phyloP scores from a whole-genome alignment of 2,329 filamentous ascomycete genomes.

The Colletotrichum destructivum region DNA sequence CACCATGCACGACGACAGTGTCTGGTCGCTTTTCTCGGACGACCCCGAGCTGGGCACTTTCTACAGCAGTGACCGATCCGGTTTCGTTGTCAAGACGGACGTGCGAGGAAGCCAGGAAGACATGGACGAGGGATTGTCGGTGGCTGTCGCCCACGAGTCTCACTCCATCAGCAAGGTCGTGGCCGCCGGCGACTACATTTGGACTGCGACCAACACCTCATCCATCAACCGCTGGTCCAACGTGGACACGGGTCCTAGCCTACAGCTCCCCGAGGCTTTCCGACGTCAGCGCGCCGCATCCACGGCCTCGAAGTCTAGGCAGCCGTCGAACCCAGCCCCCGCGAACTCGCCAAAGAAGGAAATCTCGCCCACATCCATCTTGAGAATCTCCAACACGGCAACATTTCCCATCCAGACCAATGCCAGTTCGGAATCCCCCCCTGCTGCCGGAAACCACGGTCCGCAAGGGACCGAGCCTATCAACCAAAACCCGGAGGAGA shows the following conservation, averaged over 20 bases:
- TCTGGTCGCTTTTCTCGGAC: slow-evolving; percentile 95
- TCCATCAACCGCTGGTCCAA: slow-evolving; percentile 95
- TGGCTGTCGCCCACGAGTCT: slow-evolving; percentile 94
- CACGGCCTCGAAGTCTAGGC: slow-evolving; percentile 45
- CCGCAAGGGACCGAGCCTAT: slow-evolving; percentile 67
- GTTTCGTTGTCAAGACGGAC: slow-evolving; percentile 96
- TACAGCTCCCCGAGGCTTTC: slow-evolving; percentile 74
- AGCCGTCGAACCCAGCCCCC: slow-evolving; percentile 53
- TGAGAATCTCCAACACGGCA: slow-evolving; percentile 88
- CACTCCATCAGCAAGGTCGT: slow-evolving; percentile 81
- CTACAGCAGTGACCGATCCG: slow-evolving; percentile 94
- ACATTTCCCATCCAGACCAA: slow-evolving; percentile 75
- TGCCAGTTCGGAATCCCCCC: slow-evolving; percentile 66
- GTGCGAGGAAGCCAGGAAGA: slow-evolving; percentile 77
- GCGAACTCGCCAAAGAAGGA: slow-evolving; percentile 66
- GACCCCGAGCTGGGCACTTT: slow-evolving; percentile 89
- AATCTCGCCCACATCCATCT: slow-evolving; percentile 83
- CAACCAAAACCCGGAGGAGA: slow-evolving; percentile 79
- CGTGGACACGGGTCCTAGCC: slow-evolving; percentile 82
- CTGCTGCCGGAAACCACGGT: slow-evolving; percentile 51
- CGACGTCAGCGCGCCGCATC: slow-evolving; percentile 64
- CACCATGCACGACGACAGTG: slow-evolving; percentile 98
- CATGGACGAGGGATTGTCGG: slow-evolving; percentile 88
- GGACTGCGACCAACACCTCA: slow-evolving; percentile 91
- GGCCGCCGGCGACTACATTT: slow-evolving; percentile 82